Percentiles rank a stretch among this genome's conserved stretches.
Evolutionary conservation across 2,329 filamentous ascomycete genomes (phyloP).

Genomic region (Diplocarpon mali): DNA sequence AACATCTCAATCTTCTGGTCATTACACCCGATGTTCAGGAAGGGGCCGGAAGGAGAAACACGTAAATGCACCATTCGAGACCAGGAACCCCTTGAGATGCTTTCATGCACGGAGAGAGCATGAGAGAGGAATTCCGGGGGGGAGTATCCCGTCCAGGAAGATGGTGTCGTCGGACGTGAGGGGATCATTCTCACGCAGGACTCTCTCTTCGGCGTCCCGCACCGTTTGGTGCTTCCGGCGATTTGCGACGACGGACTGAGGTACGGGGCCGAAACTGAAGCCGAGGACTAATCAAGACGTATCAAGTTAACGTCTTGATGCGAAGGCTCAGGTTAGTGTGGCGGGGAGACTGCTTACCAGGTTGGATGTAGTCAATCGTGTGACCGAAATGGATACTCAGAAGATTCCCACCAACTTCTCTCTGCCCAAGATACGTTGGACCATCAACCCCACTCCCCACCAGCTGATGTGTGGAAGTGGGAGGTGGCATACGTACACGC

Average conservation of each 20-base stretch:
- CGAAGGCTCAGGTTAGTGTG: background rate
- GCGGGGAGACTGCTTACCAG: constrained; percentile 5
- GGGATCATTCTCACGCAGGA: constrained; percentile 5
- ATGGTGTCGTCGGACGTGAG: constrained; percentile 16
- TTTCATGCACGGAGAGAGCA: constrained; percentile 11
- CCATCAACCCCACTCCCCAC: too few relatives aligned
- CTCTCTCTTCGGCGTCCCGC: background rate
- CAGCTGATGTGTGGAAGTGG: too few relatives aligned
- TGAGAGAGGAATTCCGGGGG: constrained; percentile 11
- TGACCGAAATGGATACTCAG: constrained; percentile 25
- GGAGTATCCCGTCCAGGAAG: constrained; percentile 13
- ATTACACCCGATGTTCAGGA: constrained; percentile 12
- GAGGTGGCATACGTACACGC: constrained; percentile 31
- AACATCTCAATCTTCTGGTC: constrained; percentile 14
- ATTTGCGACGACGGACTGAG: constrained; percentile 12
- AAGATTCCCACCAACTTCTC: constrained; percentile 31
- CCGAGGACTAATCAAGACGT: constrained; percentile 10
- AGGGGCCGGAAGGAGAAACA: constrained; percentile 8
- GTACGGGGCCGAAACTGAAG: constrained; percentile 8
- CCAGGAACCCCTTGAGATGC: constrained; percentile 10
- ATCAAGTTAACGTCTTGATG: background rate
- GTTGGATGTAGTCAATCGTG: constrained; percentile 33
- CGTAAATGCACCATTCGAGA: constrained; percentile 38
- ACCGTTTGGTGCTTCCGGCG: constrained; percentile 7
- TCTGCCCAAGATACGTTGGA: constrained; percentile 13